Base-by-base conservation (phyloP, 139 green algal genomes). In the Chlorella sp. region DNA sequence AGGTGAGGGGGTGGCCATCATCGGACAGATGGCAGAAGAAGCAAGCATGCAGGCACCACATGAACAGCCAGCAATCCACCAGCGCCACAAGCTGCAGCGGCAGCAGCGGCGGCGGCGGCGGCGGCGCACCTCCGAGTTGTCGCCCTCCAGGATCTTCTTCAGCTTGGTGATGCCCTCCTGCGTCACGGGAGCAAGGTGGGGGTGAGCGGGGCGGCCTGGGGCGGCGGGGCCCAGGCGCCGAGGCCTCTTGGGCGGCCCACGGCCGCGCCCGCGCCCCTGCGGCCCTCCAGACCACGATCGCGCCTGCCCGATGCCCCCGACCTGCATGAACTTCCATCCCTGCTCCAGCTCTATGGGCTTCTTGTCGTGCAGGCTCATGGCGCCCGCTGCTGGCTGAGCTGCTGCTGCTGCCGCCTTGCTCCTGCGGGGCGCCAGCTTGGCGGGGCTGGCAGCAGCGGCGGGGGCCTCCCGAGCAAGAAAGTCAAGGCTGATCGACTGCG, bases 101-200 rank as follows among this genome's bases (percentile, higher is more conserved):
- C n/a, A 16, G 30, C 68, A 5, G 7, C 44, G 68, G 34, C 68
- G 68, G 34, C 36, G 34, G 34, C 68, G 20, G 68, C 68, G 34
- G 68, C 34, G 4, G 36, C 68, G 20, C 64, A 85, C 81, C 81
- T 86, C 81, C 13, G 55, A 15, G 15, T 86, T 71, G 39, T 86
- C 60, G 55, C 91, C 93, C 78, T 99, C 97, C 36, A 99, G 76
- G 0, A 99, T 85, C 0, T 91, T 90, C 74, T 98, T 97, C 3
- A 99, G 94, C 94, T 99, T 99, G 57, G 90, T 87, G 68, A 99
- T 98, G 62, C 97, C 97, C 44, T 88, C 90, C 95, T 98, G 93
- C 81, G 32, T 12, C 39, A 57, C 51, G 28, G 15, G 21, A 39
- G 44, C 68, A 17, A 20, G 60, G 34, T 18, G 25, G 23, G 6